These are phyloP conservation scores for Arxiozyma heterogenica DNA, from an alignment of 1,139 yeast genomes.

Conservation along the genomic window DNA sequence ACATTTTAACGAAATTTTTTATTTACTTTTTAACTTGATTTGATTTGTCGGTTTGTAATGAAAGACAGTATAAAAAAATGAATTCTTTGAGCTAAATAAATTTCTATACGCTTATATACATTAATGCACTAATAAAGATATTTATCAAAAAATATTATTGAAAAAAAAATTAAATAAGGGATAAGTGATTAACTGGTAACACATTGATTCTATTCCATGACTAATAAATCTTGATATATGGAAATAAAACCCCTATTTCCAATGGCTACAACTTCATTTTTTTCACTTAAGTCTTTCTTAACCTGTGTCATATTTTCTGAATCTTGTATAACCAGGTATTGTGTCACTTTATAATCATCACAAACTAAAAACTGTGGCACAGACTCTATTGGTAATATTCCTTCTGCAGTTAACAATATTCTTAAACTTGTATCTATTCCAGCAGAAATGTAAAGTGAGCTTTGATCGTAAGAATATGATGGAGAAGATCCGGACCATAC, in stretches of 20 bases:
- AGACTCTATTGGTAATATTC: background rate
- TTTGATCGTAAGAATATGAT: background rate
- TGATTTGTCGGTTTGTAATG: background rate
- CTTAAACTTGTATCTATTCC: conserved; percentile 18
- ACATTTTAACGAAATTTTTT: too few relatives aligned
- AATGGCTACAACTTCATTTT: conserved; percentile 11
- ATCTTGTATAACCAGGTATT: conserved; percentile 5
- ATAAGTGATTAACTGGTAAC: background rate
- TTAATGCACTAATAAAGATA: background rate
- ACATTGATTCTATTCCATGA: background rate
- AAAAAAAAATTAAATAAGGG: background rate
- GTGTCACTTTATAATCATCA: conserved; percentile 15
- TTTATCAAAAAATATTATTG: background rate
- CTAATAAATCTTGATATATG: background rate
- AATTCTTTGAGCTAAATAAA: too few relatives aligned
- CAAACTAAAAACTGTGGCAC: conserved; percentile 16
- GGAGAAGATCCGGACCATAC: background rate
- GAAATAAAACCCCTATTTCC: conserved; percentile 18
- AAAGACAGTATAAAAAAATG: background rate
- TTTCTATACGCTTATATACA: background rate
- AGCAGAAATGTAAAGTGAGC: conserved; percentile 15
- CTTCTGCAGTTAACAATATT: background rate
- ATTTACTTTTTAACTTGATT: background rate
- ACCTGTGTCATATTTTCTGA: conserved; percentile 1
- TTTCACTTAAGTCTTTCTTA: background rate